A percentile compares a stretch with the other conserved stretches of the same genome.
Evolutionary conservation across 768 basidiomycete species (phyloP).

Genomic region (Tylopilus cervinicoccineus): DNA sequence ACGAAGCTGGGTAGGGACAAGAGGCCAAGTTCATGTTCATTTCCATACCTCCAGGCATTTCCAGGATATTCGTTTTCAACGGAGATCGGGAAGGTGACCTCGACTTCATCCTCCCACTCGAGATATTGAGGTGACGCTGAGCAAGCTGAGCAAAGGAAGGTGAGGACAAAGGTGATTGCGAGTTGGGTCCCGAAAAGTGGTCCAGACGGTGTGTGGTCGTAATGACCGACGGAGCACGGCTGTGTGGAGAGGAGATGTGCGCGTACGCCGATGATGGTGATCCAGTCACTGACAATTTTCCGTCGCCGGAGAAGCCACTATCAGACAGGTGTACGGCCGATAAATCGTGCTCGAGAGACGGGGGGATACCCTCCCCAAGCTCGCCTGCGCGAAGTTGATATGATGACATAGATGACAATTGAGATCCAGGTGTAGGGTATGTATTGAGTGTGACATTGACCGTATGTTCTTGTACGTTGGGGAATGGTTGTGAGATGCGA

Average conservation of each 20-base stretch:
- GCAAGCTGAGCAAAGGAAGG: constrained; percentile 21
- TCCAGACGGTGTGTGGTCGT: constrained; percentile 39
- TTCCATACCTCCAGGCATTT: constrained; percentile 13
- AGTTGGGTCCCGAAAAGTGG: constrained; percentile 14
- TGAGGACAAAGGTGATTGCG: constrained; percentile 6
- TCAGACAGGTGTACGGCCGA: constrained; percentile 21
- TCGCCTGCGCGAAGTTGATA: constrained; percentile 26
- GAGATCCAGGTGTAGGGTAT: constrained; percentile 33
- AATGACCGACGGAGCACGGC: constrained; percentile 46
- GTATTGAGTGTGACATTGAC: constrained; percentile 22
- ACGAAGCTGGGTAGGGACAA: constrained; percentile 28
- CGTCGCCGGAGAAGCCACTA: constrained; percentile 6
- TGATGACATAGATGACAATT: constrained; percentile 31
- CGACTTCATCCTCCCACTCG: constrained; percentile 26
- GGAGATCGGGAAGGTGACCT: constrained; percentile 31
- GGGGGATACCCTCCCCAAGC: constrained; percentile 3
- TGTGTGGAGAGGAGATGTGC: constrained; percentile 34
- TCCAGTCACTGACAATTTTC: constrained; percentile 1
- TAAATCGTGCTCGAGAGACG: constrained; percentile 23
- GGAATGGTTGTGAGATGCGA: constrained; percentile 20
- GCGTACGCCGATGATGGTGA: constrained; percentile 16
- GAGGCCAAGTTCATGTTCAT: constrained; percentile 8
- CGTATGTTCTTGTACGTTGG: constrained; percentile 17
- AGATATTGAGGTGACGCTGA: constrained; percentile 22
- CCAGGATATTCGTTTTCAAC: constrained; percentile 19